Conservation (phyloP, 768 basidiomycete species). For the Russula griseocarnosa region DNA sequence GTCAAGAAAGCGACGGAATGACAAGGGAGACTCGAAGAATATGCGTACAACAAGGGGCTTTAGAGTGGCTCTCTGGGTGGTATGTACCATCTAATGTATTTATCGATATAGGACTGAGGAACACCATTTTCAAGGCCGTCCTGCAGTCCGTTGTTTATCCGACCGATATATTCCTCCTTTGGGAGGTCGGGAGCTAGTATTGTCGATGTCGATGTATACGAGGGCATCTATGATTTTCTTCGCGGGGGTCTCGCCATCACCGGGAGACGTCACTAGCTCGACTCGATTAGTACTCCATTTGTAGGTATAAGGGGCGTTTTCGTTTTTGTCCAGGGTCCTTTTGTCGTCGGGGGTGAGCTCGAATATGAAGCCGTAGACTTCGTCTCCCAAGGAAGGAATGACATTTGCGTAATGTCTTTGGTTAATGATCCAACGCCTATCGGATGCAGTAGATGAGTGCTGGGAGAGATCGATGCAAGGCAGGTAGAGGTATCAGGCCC, state of each 20-base stretch:
- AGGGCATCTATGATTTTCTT: slow-evolving; percentile 6
- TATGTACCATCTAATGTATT: slow-evolving; percentile 24
- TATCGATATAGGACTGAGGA: slow-evolving; percentile 17
- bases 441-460: not conserved
- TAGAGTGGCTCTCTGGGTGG: too few relatives aligned
- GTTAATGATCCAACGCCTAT: slow-evolving; percentile 27
- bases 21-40: not conserved
- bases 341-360: slow-evolving; percentile 15
- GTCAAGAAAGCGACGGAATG: not conserved
- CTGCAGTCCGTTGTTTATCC: slow-evolving; percentile 18
- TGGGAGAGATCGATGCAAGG: not conserved
- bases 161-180: slow-evolving; percentile 23
- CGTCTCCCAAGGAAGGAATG: slow-evolving; percentile 11
- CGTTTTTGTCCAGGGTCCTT: slow-evolving; percentile 9
- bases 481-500: not conserved
- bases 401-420: slow-evolving; percentile 13
- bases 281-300: slow-evolving; percentile 15
- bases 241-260: not conserved
- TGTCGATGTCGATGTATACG: slow-evolving; percentile 15
- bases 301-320: too few relatives aligned
- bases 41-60: too few relatives aligned
- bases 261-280: not conserved
- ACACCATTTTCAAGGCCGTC: slow-evolving; percentile 15
- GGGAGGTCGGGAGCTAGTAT: slow-evolving; percentile 13
- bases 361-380: slow-evolving; percentile 20